Evolutionary conservation across 2,329 filamentous ascomycete genomes (phyloP).

Genomic region (Raffaelea albimanens): DNA sequence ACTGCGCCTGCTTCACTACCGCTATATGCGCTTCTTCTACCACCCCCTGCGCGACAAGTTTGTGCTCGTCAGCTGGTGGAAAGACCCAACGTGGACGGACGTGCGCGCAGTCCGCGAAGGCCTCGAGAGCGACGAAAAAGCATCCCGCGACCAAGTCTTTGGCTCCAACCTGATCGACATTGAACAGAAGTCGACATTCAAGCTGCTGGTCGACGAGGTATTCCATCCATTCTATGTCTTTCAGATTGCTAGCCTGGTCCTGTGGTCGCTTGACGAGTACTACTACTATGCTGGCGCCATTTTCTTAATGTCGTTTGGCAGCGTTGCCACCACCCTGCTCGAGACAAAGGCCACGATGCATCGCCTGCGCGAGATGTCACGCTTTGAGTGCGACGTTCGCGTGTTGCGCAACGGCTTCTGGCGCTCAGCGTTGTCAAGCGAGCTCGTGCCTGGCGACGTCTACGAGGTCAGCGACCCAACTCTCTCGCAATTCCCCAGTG

Average conservation of each 20-base stretch:
- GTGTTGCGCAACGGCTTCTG: slow-evolving; percentile 94
- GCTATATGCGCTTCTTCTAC: slow-evolving; percentile 88
- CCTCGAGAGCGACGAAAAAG: slow-evolving; percentile 81
- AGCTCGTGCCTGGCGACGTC: slow-evolving; percentile 89
- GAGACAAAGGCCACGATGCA: slow-evolving; percentile 92
- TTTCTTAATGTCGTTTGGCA: slow-evolving; percentile 86
- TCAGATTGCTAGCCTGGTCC: slow-evolving; percentile 83
- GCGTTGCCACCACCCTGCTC: slow-evolving; percentile 78
- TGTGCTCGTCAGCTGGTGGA: slow-evolving; percentile 79
- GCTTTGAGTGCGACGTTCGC: slow-evolving; percentile 90
- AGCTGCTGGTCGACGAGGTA: slow-evolving; percentile 84
- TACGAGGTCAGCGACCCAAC: slow-evolving; percentile 95
- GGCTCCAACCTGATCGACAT: slow-evolving; percentile 88
- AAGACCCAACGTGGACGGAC: slow-evolving; percentile 81
- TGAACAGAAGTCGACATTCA: slow-evolving; percentile 73
- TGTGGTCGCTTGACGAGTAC: slow-evolving; percentile 94
- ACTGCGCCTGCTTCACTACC: slow-evolving; percentile 76
- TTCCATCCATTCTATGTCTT: slow-evolving; percentile 99
- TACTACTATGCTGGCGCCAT: slow-evolving; percentile 97
- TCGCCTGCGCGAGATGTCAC: slow-evolving; percentile 80
- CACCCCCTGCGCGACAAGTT: slow-evolving; percentile 88
- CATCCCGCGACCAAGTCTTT: slow-evolving; percentile 75
- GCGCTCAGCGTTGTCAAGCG: slow-evolving; percentile 76
- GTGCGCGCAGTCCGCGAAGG: slow-evolving; percentile 66
- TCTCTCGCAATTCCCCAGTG: slow-evolving; percentile 78